A percentile compares a stretch with the other conserved stretches of the same genome.
These are phyloP conservation scores for Aureobasidium sp. DNA, from an alignment of 2,329 filamentous ascomycete species.

Conservation along the genomic window DNA sequence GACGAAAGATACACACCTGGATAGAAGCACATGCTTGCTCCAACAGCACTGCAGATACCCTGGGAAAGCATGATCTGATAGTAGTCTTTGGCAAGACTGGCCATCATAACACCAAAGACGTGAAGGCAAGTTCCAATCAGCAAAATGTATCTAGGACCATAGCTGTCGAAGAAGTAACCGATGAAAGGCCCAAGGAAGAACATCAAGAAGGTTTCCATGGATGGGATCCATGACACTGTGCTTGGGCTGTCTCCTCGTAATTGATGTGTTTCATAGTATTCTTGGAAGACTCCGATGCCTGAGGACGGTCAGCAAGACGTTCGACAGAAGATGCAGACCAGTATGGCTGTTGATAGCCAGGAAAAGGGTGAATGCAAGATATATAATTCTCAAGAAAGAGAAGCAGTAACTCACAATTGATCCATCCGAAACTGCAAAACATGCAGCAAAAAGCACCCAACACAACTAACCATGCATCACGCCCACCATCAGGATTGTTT, in stretches of 20 bases:
- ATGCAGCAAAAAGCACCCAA: slow-evolving; percentile 29
- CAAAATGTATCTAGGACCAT: slow-evolving; percentile 51
- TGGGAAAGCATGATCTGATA: slow-evolving; percentile 49
- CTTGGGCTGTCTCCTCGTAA: slow-evolving; percentile 30
- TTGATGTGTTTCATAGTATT: slow-evolving; percentile 37
- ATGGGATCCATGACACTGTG: slow-evolving; percentile 39
- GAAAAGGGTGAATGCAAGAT: not conserved
- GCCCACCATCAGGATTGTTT: slow-evolving; percentile 34
- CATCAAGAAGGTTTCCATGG: slow-evolving; percentile 41
- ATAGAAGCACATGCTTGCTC: slow-evolving; percentile 43
- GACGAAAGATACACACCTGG: slow-evolving; percentile 19
- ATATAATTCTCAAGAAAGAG: not conserved
- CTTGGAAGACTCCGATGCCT: slow-evolving; percentile 37
- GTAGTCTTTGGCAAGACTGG: slow-evolving; percentile 46
- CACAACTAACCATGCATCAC: slow-evolving; percentile 33
- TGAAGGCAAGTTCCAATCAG: slow-evolving; percentile 46
- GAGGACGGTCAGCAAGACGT: not conserved
- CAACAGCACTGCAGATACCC: slow-evolving; percentile 44
- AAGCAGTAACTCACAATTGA: slow-evolving; percentile 26
- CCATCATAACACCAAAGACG: slow-evolving; percentile 57
- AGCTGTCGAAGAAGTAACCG: slow-evolving; percentile 56
- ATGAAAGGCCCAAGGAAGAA: slow-evolving; percentile 50
- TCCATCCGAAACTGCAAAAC: slow-evolving; percentile 34
- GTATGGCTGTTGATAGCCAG: not conserved
- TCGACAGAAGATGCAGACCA: no score